Base-by-base conservation (phyloP, 169 alveolate species). In the Babesia gibsoni region DNA sequence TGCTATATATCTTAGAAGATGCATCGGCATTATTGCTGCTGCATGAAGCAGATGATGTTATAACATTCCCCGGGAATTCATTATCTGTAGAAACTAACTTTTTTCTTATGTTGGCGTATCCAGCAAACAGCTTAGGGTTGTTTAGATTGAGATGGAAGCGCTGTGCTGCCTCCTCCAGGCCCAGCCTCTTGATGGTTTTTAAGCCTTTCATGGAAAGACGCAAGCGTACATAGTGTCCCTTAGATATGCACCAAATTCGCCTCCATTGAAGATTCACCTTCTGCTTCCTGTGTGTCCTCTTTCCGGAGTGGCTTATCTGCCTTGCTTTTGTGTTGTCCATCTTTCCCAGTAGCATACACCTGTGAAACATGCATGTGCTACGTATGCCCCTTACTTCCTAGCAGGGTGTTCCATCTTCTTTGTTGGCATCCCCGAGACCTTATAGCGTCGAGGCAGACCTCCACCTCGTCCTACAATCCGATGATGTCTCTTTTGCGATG, bases 291-390 rank as follows among this genome's bases (percentile, higher is more conserved):
- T 84, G 89, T 45, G 95, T 41, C 67, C 79, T 46, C 50, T 75
- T 50, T n/a, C 89, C 90, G 12, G 94, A 88, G 59, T 87, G 92
- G 79, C 94, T 87, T 12, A 81, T 67, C 36, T 84, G 57, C 22
- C 78, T 67, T 18, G 94, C 94, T 65, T 84, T 84, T 48, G 91
- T 67, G 68, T 91, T 91, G 69, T 89, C 95, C 95, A 91, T 91
- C 54, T 91, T 91, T n/a, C 94, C 94, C 32, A 91, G 70, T 39
- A 91, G 61, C 89, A 83, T 72, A 58, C 95, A 91, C 84, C 95
- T 91, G 68, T 20, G 18, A 8, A 20, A 29, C 16, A 18, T 16
- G 9, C 42, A 33, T 25, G 25, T 37, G 9, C 10, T 30, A 9
- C 2, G 18, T 22, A 1, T 36, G 27, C 7, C 42, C 9, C 75